phyloP scores from a whole-genome alignment of 1,284 basidiomycete genomes.

The Puccinia sorghi region DNA sequence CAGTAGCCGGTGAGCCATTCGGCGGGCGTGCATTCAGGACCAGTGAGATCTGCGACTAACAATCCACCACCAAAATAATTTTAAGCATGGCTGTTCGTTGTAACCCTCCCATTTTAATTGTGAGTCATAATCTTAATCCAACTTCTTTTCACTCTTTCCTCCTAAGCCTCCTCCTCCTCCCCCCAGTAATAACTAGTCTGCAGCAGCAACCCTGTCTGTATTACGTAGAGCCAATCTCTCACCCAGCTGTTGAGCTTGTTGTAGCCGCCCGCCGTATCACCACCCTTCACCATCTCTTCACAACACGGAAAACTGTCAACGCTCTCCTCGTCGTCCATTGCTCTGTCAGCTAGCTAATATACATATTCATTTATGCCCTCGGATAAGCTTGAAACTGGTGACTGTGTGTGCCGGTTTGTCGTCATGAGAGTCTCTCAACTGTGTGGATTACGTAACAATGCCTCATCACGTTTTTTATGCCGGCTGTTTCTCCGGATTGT shows the following conservation, averaged over 20 bases:
- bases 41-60: neutral
- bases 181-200: too few species aligned
- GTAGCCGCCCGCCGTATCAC: neutral
- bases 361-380: neutral
- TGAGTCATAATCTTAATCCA: too few species aligned
- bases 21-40: neutral
- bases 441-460: too few species aligned
- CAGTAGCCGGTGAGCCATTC: neutral
- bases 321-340: neutral
- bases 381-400: neutral
- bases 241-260: neutral
- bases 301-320: neutral
- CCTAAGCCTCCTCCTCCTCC: too few species aligned
- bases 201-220: too few species aligned
- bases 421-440: neutral
- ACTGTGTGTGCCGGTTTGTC: neutral
- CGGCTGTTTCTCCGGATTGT: neutral
- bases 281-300: neutral
- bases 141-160: too few species aligned
- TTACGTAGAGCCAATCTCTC: too few species aligned
- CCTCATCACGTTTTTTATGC: too few species aligned
- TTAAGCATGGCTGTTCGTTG: neutral
- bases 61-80: too few species aligned
- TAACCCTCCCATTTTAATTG: neutral
- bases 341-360: neutral